phyloP scores from a whole-genome alignment of 73 alveolate genomes.

The Effrenium voratum region DNA sequence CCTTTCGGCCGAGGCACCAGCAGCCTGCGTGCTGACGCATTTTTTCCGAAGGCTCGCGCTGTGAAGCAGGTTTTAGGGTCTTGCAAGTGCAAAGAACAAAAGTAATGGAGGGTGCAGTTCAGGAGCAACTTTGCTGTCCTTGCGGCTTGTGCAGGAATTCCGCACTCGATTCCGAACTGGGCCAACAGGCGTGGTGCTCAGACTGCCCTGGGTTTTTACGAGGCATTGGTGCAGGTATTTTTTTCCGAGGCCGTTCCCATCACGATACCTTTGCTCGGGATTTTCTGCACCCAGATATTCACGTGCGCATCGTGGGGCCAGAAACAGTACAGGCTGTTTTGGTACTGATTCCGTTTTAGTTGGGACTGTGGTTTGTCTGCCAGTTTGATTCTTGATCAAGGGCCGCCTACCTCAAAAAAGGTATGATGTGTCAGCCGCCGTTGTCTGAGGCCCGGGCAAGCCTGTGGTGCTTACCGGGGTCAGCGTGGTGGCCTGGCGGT shows the following conservation, averaged over 20 bases:
- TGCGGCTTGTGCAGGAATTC: conserved; percentile 19
- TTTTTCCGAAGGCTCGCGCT: neutral
- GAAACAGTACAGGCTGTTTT: too few relatives aligned
- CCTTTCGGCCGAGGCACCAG: conserved; percentile 26
- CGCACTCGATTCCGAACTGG: conserved; percentile 65
- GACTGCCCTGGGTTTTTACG: neutral
- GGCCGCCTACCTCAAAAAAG: too few relatives aligned
- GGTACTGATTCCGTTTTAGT: too few relatives aligned
- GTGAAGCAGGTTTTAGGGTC: neutral
- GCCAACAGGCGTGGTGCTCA: neutral
- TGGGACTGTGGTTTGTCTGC: too few relatives aligned
- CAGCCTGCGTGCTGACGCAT: neutral
- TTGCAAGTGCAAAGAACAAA: neutral
- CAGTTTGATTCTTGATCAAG: too few relatives aligned
- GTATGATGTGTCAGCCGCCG: too few relatives aligned
- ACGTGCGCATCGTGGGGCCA: too few relatives aligned
- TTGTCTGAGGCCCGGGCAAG: neutral
- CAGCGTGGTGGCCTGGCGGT: neutral
- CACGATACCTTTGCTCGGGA: too few relatives aligned
- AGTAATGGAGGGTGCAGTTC: neutral
- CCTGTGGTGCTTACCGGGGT: conserved; percentile 35
- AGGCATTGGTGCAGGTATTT: too few relatives aligned
- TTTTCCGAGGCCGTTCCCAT: too few relatives aligned
- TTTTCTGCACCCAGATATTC: too few relatives aligned
- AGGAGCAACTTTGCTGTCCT: neutral